Evolutionary conservation across 176 grass and related monocot species (phyloP), one percentile per base, ranked within the genome.

Genomic region (Eragrostis curvula): DNA sequence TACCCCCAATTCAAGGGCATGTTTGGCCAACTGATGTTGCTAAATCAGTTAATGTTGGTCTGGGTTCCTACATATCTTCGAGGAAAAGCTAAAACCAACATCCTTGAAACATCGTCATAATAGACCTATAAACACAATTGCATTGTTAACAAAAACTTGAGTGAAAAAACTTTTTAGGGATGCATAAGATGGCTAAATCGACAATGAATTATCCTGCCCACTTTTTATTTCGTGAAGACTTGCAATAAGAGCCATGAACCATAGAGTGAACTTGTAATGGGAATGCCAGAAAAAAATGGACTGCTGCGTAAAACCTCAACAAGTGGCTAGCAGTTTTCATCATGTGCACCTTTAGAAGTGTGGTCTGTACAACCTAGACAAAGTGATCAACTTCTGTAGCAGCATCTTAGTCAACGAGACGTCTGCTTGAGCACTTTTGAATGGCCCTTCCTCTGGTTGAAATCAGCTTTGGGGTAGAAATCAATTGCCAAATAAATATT

Each of bases 281-380:
- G 67, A 36, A 36, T 36, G 32, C 32, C 4, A 36, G 32, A 4
- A 36, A 36, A 36, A 36, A 36, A 36, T n/a, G 32, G 32, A 13
- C 44, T 78, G 83, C 30, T 52, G 55, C 16, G 74, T 59, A 61
- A 72, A 72, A 32, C 15, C 17, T 85, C 11, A 5, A 66, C 66
- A 47, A 80, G 68, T 68, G 63, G 20, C 29, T 43, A 70, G 7
- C n/a, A 66, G 43, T 36, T 47, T 74, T 79, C 58, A 86, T 73
- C 70, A 73, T 80, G 59, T 18, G 8, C 18, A 48, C 73, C 73
- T 27, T 70, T 70, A 3, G 40, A 21, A 56, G 7, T 56, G 24
- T 77, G 51, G 51, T 69, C 36, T 69, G 51, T 52, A 52, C 57
- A 25, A 9, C 12, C 57, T 13, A 23, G 61, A 57, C 18, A 42